Percentiles rank a stretch among this genome's conserved stretches.
These are phyloP conservation scores for Plantago lanceolata DNA, from an alignment of 305 asterid species.

Conservation along the genomic window DNA sequence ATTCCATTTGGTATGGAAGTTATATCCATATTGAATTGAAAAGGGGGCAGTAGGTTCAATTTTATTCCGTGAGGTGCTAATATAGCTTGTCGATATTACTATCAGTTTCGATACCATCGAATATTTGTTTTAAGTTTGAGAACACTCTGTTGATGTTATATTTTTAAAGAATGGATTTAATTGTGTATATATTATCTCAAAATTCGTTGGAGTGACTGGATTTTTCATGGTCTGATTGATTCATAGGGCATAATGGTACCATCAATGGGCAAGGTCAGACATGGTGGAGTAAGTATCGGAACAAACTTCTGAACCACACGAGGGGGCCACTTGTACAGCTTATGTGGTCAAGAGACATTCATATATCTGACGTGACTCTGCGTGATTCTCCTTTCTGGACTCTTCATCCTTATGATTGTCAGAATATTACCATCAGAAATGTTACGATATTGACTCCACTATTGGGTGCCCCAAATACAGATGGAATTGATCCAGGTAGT, in stretches of 20 bases:
- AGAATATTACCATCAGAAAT: slow-evolving; percentile 66
- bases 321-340: slow-evolving; percentile 93
- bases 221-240: slow-evolving; percentile 25
- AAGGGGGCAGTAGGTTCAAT: background rate
- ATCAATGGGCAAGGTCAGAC: slow-evolving; percentile 80
- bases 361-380: slow-evolving; percentile 64
- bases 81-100: background rate
- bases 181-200: background rate
- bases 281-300: slow-evolving; percentile 80
- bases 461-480: slow-evolving; percentile 82
- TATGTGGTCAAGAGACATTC: slow-evolving; percentile 88
- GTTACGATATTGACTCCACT: slow-evolving; percentile 83
- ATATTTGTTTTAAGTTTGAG: background rate
- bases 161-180: background rate
- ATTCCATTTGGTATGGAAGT: too few species aligned
- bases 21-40: too few species aligned
- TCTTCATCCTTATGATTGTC: slow-evolving; percentile 86
- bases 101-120: background rate
- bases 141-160: background rate
- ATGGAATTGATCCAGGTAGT: slow-evolving; percentile 92
- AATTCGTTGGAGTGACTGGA: background rate
- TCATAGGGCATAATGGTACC: slow-evolving; percentile 84
- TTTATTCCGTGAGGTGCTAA: background rate
- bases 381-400: slow-evolving; percentile 94
- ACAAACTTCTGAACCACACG: slow-evolving; percentile 59